Evolutionary conservation across 2,329 filamentous ascomycete species (phyloP), one percentile per base, ranked within the genome.

Genomic region (Davidsoniella neocaledoniae): DNA sequence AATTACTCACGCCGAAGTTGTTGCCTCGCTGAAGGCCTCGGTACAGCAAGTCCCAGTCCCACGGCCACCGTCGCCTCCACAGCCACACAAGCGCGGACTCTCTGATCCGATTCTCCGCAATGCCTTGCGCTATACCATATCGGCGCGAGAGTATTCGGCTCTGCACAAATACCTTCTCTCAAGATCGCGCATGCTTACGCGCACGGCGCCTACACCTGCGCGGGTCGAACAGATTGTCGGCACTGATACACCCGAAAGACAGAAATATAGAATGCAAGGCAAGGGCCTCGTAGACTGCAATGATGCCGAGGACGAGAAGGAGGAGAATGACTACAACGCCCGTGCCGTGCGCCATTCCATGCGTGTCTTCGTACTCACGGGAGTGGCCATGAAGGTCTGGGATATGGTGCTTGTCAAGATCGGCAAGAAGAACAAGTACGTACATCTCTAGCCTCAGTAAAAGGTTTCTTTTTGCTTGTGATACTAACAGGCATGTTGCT

Each of bases 101-200:
- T 52, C 56, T 38, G 83, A 90, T 56, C 82, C 84, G 4, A 73
- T 93, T 55, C 72, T 93, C 51, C 84, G 85, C 64, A 93, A 91
- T 63, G 81, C 86, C 41, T 72, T 95, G 53, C 81, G 87, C 56
- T 88, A 94, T 65, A 91, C 84, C 52, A 86, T 88, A 61, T 82
- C 79, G 5, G 79, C 86, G 40, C 79, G 81, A 63, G 88, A 95
- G 63, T 95, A 95, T 64, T 81, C 85, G 56, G 69, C 81, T 1
- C 74, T 95, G 16, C 86, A 94, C 64, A 81, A 82, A 59, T 87
- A 88, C 60, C 74, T 94, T 48, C 72, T 91, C 46, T 86, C 84
- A 54, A 78, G 81, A 43, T 81, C 84, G 42, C 71, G 70, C 48
- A 62, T 73, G 5, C 64, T 82, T 36, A 71, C 70, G 48, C 68